A percentile compares a stretch with the other conserved stretches of the same genome.
Conservation (phyloP, 352 stramenopile species). For the Phytophthora idaei region DNA sequence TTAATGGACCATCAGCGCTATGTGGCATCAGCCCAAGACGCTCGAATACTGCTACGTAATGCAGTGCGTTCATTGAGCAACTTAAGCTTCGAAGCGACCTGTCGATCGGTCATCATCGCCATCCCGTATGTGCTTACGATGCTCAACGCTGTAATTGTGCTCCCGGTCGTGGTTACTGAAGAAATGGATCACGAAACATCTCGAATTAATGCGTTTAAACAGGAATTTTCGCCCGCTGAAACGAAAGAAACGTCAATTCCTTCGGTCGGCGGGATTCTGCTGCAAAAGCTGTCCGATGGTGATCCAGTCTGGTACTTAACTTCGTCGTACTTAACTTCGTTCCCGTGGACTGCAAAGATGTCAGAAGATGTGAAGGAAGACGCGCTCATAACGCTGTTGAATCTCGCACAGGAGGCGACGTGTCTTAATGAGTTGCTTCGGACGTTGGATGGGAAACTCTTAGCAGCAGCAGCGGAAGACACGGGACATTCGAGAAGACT, state of each 20-base stretch:
- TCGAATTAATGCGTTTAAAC: neutral
- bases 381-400: conserved; percentile 65
- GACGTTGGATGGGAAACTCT: conserved; percentile 58
- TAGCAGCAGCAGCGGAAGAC: conserved; percentile 51
- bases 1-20: conserved; percentile 51
- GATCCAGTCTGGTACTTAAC: conserved; percentile 26
- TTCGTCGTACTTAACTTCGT: conserved; percentile 8
- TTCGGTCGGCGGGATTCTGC: neutral
- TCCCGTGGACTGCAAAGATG: conserved; percentile 35
- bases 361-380: conserved; percentile 70
- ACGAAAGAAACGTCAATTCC: conserved; percentile 17
- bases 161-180: conserved; percentile 15
- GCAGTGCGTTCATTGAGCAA: conserved; percentile 64
- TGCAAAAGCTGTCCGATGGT: conserved; percentile 2
- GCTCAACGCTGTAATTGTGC: conserved; percentile 44
- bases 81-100: conserved; percentile 62
- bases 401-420: conserved; percentile 54
- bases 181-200: conserved; percentile 5
- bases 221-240: neutral
- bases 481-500: conserved; percentile 43
- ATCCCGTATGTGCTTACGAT: conserved; percentile 61
- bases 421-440: conserved; percentile 61
- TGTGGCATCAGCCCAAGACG: conserved; percentile 20
- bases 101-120: conserved; percentile 57
- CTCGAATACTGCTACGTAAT: conserved; percentile 56